phyloP scores from a whole-genome alignment of 352 stramenopile genomes.

The Peronospora belbahrii region DNA sequence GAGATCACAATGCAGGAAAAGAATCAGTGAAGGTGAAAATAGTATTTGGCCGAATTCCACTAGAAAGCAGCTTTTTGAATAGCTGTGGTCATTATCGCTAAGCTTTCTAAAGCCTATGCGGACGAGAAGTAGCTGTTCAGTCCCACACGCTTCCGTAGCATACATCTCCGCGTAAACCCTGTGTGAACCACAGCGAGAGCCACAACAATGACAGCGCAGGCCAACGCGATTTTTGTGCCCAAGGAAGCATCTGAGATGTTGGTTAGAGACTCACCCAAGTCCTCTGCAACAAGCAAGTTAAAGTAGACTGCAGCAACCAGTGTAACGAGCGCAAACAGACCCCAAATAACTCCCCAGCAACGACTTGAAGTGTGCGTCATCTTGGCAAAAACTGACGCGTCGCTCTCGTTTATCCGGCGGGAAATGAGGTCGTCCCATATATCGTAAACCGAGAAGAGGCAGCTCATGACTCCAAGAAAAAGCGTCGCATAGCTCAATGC shows the following conservation, averaged over 20 bases:
- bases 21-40: conserved; percentile 5
- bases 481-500: conserved; percentile 80
- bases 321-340: conserved; percentile 62
- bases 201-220: conserved; percentile 36
- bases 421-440: conserved; percentile 89
- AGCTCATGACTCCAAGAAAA: conserved; percentile 88
- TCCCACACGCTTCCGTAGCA: conserved; percentile 42
- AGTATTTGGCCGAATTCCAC: conserved; percentile 5
- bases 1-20: background rate
- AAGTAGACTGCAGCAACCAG: conserved; percentile 79
- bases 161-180: conserved; percentile 58
- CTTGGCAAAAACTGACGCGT: conserved; percentile 84
- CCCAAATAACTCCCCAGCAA: conserved; percentile 88
- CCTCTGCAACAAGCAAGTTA: conserved; percentile 64
- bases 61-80: background rate
- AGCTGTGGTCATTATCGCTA: background rate
- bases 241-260: conserved; percentile 48
- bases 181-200: conserved; percentile 58
- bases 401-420: conserved; percentile 79
- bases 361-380: conserved; percentile 87
- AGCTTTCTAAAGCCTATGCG: conserved; percentile 17
- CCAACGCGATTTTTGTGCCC: conserved; percentile 55
- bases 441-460: conserved; percentile 88
- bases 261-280: conserved; percentile 36
- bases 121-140: conserved; percentile 28